Conservation (phyloP, 1,139 yeast genomes). For the Scheffersomyces cryptocercus region DNA sequence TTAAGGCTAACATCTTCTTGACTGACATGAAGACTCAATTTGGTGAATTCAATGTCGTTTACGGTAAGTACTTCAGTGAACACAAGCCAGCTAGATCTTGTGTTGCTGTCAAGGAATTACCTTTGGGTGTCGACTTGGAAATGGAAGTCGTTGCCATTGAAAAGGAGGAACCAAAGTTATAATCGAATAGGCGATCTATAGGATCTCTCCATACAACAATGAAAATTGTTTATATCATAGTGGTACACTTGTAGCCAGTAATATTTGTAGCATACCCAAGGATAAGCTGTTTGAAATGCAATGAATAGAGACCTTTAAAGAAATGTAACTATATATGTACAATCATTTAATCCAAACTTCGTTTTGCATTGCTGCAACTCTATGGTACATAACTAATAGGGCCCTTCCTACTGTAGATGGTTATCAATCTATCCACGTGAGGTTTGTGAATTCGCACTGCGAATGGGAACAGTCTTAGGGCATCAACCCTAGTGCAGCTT, state of each 20-base stretch:
- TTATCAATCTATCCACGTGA: not conserved
- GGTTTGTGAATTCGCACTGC: too few species aligned
- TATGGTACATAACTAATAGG: too few species aligned
- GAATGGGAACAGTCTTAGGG: constrained; percentile 7
- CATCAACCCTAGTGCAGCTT: constrained; percentile 8
- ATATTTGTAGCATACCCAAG: not conserved
- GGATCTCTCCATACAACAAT: not conserved
- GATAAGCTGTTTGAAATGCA: not conserved
- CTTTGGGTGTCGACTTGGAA: constrained; percentile 76
- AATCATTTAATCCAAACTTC: too few species aligned
- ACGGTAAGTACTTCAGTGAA: constrained; percentile 72
- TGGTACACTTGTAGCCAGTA: not conserved
- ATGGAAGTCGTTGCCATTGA: constrained; percentile 82
- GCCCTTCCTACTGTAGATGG: not conserved
- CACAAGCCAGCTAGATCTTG: constrained; percentile 97
- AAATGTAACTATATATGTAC: too few species aligned
- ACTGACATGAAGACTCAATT: constrained; percentile 80
- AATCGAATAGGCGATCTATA: constrained; percentile 8
- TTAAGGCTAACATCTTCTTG: constrained; percentile 84
- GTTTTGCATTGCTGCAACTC: too few species aligned
- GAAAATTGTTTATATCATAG: not conserved
- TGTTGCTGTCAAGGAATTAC: constrained; percentile 86
- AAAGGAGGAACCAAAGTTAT: constrained; percentile 42
- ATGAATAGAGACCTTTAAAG: not conserved
- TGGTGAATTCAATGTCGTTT: constrained; percentile 78